phyloP scores from a whole-genome alignment of 129 eudicot species.

The Pulicaria dysenterica region DNA sequence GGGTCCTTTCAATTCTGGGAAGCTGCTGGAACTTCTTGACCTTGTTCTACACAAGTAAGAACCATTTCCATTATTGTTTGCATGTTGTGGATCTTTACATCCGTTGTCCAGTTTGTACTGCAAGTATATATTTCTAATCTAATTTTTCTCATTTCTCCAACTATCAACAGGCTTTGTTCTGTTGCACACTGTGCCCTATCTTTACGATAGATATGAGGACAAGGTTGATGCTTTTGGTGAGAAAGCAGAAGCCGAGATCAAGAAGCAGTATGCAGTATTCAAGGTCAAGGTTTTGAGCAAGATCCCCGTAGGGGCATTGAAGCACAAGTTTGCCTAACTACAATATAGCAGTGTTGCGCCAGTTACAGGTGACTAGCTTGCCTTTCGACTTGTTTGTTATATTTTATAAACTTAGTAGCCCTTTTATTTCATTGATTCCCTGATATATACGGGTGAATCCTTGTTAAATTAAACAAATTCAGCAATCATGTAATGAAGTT shows the following conservation, averaged over 20 bases:
- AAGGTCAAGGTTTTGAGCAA: slow-evolving; percentile 75
- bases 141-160: background rate
- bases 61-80: background rate
- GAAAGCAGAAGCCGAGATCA: slow-evolving; percentile 71
- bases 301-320: slow-evolving; percentile 69
- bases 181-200: slow-evolving; percentile 76
- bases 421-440: slow-evolving; percentile 22
- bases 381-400: slow-evolving; percentile 41
- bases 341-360: background rate
- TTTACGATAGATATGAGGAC: slow-evolving; percentile 83
- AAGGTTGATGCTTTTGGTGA: slow-evolving; percentile 74
- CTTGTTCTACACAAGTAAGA: slow-evolving; percentile 70
- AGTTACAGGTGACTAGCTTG: slow-evolving; percentile 24
- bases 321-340: slow-evolving; percentile 49
- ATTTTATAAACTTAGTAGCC: slow-evolving; percentile 36
- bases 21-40: slow-evolving; percentile 67
- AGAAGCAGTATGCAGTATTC: slow-evolving; percentile 83
- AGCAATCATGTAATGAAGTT: slow-evolving; percentile 37
- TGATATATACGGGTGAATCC: slow-evolving; percentile 25
- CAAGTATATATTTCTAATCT: no score
- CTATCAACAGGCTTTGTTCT: slow-evolving; percentile 52
- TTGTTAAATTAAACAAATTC: slow-evolving; percentile 33
- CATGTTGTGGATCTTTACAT: background rate
- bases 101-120: background rate
- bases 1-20: slow-evolving; percentile 73